phyloP scores from a whole-genome alignment of 768 basidiomycete genomes.

The Auricularia cornea region DNA sequence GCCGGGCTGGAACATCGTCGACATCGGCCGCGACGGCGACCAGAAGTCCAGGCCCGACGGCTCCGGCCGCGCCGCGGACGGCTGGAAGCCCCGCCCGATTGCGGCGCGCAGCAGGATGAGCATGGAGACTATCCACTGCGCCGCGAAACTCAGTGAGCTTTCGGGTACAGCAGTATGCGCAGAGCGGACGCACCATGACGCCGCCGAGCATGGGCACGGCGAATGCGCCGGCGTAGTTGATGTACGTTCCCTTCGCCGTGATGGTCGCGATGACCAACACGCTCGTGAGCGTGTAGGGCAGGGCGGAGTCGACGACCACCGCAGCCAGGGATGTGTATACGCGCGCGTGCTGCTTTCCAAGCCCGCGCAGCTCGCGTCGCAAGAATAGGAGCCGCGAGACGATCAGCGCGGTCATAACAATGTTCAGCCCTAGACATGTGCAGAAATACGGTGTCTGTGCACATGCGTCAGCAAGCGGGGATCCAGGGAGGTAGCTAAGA shows the following conservation, averaged over 20 bases:
- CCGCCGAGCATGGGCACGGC: not conserved
- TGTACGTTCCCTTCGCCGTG: not conserved
- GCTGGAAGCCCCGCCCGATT: not conserved
- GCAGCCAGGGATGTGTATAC: not conserved
- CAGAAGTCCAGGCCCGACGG: not conserved
- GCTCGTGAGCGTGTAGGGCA: slow-evolving; percentile 1
- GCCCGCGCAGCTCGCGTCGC: not conserved
- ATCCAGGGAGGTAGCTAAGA: too few species aligned
- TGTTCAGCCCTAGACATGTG: not conserved
- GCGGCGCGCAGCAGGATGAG: slow-evolving; percentile 1
- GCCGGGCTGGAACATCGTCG: not conserved
- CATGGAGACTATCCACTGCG: not conserved
- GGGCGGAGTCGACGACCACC: slow-evolving; percentile 3
- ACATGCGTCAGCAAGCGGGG: too few species aligned
- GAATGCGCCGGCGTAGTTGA: not conserved
- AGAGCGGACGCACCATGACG: not conserved
- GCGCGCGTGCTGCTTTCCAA: not conserved
- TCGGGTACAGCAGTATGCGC: not conserved
- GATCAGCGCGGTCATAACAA: not conserved
- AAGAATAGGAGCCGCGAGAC: slow-evolving; percentile 2
- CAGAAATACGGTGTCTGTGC: not conserved
- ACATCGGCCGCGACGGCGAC: not conserved
- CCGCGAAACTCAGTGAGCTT: not conserved
- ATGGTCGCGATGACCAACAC: not conserved
- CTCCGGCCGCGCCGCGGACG: not conserved